Evolutionary conservation across 1,139 yeast genomes (phyloP).

Genomic region (Debaryomyces subglobosus): DNA sequence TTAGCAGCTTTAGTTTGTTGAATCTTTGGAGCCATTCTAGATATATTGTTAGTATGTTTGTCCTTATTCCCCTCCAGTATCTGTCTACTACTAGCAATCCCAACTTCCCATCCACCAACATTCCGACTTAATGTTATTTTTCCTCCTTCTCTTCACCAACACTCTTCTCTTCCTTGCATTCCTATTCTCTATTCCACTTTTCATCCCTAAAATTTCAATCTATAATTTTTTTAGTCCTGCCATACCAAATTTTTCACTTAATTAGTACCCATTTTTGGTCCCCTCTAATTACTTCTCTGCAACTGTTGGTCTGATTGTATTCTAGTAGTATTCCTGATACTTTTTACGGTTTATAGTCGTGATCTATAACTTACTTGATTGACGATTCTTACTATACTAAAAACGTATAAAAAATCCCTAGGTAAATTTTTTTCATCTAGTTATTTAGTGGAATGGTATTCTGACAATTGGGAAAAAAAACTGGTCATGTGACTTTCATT

Average conservation of each 20-base stretch:
- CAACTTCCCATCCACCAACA: not conserved
- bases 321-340: constrained; percentile 4
- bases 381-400: constrained; percentile 18
- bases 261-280: not conserved
- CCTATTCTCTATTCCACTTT: not conserved
- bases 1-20: constrained; percentile 99
- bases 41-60: constrained; percentile 36
- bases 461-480: not conserved
- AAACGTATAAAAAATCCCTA: constrained; percentile 12
- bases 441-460: not conserved
- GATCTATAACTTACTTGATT: constrained; percentile 11
- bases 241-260: not conserved
- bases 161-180: not conserved
- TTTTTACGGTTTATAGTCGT: not conserved
- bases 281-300: not conserved
- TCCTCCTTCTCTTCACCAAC: not conserved
- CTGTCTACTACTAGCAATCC: not conserved
- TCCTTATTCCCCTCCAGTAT: not conserved
- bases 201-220: not conserved
- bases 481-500: not conserved
- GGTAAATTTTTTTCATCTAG: constrained; percentile 4
- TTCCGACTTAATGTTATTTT: not conserved
- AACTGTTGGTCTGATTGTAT: not conserved
- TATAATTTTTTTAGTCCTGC: not conserved
- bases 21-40: constrained; percentile 96